A percentile compares a stretch with the other conserved stretches of the same genome.
Conservation (phyloP, 352 stramenopile genomes). For the Phytophthora pini region DNA sequence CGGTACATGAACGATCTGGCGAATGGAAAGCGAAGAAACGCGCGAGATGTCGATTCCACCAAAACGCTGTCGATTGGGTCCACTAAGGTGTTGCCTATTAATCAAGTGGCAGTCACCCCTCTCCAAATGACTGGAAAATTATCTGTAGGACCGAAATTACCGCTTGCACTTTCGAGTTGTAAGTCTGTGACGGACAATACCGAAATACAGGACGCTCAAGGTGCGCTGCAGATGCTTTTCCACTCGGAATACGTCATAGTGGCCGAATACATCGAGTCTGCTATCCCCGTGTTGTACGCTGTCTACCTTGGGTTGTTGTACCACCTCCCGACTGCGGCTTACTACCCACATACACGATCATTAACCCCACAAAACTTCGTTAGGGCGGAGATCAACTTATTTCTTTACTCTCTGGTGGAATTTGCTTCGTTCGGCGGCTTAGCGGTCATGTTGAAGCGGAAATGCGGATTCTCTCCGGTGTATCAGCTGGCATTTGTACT, state of each 20-base stretch:
- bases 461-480: conserved; percentile 32
- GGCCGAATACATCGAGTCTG: conserved; percentile 46
- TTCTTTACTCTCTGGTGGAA: conserved; percentile 33
- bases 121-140: background rate
- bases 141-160: conserved; percentile 1
- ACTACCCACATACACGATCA: conserved; percentile 23
- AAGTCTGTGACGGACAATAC: background rate
- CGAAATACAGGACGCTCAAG: conserved; percentile 1
- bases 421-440: conserved; percentile 19
- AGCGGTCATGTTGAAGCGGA: conserved; percentile 10
- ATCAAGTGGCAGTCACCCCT: too few species aligned
- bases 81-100: too few species aligned
- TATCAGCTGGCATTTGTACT: conserved; percentile 51
- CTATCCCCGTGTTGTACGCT: conserved; percentile 38
- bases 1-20: conserved; percentile 10
- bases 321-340: conserved; percentile 32
- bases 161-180: background rate
- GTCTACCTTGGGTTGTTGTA: conserved; percentile 31
- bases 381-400: conserved; percentile 16
- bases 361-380: conserved; percentile 7
- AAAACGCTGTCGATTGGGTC: background rate
- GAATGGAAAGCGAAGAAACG: background rate
- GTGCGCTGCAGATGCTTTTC: conserved; percentile 40
- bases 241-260: conserved; percentile 45
- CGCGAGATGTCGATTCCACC: background rate